These are phyloP conservation scores for Hanseniaspora mollemarum DNA, from an alignment of 805 yeast species.

Conservation along the genomic window DNA sequence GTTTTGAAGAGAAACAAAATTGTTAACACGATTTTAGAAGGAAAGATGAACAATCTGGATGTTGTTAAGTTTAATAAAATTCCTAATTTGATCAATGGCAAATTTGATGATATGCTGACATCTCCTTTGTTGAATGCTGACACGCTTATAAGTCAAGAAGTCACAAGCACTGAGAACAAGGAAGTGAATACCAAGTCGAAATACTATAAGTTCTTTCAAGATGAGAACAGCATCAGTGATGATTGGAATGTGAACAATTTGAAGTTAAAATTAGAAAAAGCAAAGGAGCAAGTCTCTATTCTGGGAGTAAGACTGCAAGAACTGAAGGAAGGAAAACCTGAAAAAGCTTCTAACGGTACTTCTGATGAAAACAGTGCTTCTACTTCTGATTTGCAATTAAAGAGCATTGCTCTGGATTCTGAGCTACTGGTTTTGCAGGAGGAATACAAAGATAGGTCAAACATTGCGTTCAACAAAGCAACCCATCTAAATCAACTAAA, in stretches of 20 bases:
- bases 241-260: constrained; percentile 13
- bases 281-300: background rate
- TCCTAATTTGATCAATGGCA: constrained; percentile 14
- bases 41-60: constrained; percentile 4
- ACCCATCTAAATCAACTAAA: constrained; percentile 1
- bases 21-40: background rate
- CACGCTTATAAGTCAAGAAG: background rate
- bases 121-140: background rate
- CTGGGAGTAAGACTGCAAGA: background rate
- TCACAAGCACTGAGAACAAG: constrained; percentile 11
- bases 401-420: background rate
- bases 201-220: constrained; percentile 12
- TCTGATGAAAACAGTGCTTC: too few species aligned
- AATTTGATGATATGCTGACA: background rate
- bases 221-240: constrained; percentile 4
- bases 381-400: too few species aligned
- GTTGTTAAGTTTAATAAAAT: constrained; percentile 6
- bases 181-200: constrained; percentile 8
- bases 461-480: constrained; percentile 3
- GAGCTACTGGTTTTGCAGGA: background rate
- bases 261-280: constrained; percentile 1
- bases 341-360: too few species aligned
- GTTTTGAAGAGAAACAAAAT: background rate
- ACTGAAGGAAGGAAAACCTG: background rate
- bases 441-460: constrained; percentile 4